A percentile compares a stretch with the other conserved stretches of the same genome.
Evolutionary conservation across 306 rosid species (phyloP).

Genomic region (Cicer yamashitae): DNA sequence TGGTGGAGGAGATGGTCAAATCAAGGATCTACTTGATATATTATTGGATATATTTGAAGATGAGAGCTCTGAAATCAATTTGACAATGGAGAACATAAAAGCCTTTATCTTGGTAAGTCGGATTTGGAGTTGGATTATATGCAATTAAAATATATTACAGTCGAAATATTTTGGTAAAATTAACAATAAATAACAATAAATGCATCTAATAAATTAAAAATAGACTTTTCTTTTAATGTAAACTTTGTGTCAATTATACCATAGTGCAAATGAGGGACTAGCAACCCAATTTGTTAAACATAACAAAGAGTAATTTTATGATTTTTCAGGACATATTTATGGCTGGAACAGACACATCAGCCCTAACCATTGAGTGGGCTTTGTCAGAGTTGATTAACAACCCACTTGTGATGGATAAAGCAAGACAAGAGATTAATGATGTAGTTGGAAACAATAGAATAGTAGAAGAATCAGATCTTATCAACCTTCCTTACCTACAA

Average conservation of each 20-base stretch:
- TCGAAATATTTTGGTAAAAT: not conserved
- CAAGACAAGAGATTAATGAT: conserved; percentile 64
- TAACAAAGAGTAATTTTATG: not conserved
- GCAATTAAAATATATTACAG: not conserved
- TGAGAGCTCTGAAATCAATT: conserved; percentile 49
- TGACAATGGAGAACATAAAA: conserved; percentile 66
- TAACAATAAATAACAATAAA: too few species aligned
- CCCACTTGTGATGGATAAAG: conserved; percentile 64
- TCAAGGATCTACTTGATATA: conserved; percentile 66
- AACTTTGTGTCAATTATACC: conserved; percentile 5
- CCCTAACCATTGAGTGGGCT: conserved; percentile 66
- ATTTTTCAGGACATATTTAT: conserved; percentile 57
- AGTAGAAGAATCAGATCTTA: conserved; percentile 70
- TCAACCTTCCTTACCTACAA: conserved; percentile 70
- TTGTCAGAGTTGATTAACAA: conserved; percentile 71
- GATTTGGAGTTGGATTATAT: not conserved
- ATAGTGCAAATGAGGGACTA: not conserved
- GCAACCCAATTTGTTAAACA: not conserved
- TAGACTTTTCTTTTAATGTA: not conserved
- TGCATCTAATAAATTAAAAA: too few species aligned
- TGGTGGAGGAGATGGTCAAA: conserved; percentile 42
- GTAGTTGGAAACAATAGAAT: conserved; percentile 61
- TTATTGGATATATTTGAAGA: conserved; percentile 61
- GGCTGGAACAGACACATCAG: conserved; percentile 73
- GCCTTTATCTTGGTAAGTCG: conserved; percentile 65